These are phyloP conservation scores for Diaporthe batatas DNA, from an alignment of 2,329 filamentous ascomycete genomes.

Conservation along the genomic window DNA sequence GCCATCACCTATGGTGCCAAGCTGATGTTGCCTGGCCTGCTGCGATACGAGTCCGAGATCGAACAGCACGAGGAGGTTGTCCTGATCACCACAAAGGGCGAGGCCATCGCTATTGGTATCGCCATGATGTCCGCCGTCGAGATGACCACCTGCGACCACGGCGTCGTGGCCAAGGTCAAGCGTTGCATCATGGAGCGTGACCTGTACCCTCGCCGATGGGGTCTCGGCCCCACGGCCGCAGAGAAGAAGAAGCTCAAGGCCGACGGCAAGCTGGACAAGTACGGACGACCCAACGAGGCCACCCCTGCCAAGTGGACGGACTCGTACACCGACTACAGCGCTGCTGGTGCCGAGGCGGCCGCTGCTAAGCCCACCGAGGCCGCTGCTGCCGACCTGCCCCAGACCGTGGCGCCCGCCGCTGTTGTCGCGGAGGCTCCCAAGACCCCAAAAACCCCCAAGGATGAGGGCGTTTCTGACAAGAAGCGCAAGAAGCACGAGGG, in stretches of 20 bases:
- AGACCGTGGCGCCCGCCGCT: conserved; percentile 51
- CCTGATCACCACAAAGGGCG: conserved; percentile 98
- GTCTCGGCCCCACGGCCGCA: conserved; percentile 88
- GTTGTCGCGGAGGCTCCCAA: conserved; percentile 53
- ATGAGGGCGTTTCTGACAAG: conserved; percentile 77
- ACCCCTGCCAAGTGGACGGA: conserved; percentile 94
- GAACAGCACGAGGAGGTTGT: conserved; percentile 97
- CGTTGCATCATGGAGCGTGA: conserved; percentile 99
- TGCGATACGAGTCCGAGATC: conserved; percentile 91
- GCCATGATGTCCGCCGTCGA: conserved; percentile 98
- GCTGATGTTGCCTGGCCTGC: conserved; percentile 96
- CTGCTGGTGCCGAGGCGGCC: conserved; percentile 59
- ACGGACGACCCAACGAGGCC: conserved; percentile 88
- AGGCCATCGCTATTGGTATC: conserved; percentile 96
- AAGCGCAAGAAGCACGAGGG: conserved; percentile 87
- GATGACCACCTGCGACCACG: conserved; percentile 96
- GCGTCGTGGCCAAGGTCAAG: conserved; percentile 98
- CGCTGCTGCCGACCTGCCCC: conserved; percentile 56
- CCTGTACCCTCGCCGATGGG: conserved; percentile 96
- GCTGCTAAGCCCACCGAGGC: conserved; percentile 56
- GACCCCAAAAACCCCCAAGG: conserved; percentile 45
- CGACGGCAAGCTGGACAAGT: conserved; percentile 98
- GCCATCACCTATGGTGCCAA: conserved; percentile 99
- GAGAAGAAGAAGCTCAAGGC: conserved; percentile 99
- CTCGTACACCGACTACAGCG: conserved; percentile 91